Conservation (phyloP, 148 eudicot species). For the Chenopodium suecicum region DNA sequence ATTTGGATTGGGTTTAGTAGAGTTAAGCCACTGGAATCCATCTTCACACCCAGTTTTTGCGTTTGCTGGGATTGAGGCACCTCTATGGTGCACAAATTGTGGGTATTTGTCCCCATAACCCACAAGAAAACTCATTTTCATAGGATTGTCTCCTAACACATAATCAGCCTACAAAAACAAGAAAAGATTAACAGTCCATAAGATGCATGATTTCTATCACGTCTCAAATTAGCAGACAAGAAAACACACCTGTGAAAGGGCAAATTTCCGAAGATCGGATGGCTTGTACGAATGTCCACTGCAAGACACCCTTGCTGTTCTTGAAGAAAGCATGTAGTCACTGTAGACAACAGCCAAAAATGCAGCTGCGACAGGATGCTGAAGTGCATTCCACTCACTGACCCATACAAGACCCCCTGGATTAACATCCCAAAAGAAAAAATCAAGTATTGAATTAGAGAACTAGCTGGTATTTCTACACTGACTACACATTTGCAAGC, state of each 20-base stretch:
- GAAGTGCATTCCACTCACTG: slow-evolving; percentile 80
- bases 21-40: slow-evolving; percentile 62
- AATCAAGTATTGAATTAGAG: not conserved
- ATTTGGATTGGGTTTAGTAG: slow-evolving; percentile 71
- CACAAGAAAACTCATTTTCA: slow-evolving; percentile 81
- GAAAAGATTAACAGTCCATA: not conserved
- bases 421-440: slow-evolving; percentile 12
- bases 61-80: slow-evolving; percentile 83
- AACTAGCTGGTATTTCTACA: not conserved
- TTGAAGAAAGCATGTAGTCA: slow-evolving; percentile 84
- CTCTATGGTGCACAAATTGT: slow-evolving; percentile 78
- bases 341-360: slow-evolving; percentile 83
- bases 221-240: not conserved
- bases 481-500: not conserved
- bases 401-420: slow-evolving; percentile 94
- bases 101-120: slow-evolving; percentile 87
- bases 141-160: slow-evolving; percentile 76
- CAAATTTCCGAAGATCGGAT: slow-evolving; percentile 73
- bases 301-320: slow-evolving; percentile 57
- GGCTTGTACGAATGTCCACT: slow-evolving; percentile 49
- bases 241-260: slow-evolving; percentile 64
- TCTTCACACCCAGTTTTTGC: slow-evolving; percentile 53
- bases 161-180: slow-evolving; percentile 59
- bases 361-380: slow-evolving; percentile 86
- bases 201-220: not conserved